These are phyloP conservation scores for Elsinoe perseae DNA, from an alignment of 2,329 filamentous ascomycete species.

Conservation along the genomic window DNA sequence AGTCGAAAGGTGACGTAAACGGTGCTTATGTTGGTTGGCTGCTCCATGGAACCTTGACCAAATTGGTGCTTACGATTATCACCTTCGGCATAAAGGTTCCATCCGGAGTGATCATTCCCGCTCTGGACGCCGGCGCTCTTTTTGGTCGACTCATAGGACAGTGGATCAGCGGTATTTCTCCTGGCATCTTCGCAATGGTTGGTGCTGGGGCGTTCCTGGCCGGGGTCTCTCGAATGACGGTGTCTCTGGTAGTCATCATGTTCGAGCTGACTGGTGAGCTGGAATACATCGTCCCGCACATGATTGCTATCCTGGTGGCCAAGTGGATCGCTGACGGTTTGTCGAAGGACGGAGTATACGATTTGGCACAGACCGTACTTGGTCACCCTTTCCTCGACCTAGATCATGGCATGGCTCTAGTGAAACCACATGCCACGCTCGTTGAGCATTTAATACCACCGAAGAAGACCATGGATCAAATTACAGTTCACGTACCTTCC, in stretches of 20 bases:
- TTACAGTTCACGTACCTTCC: constrained; percentile 43
- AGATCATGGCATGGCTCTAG: constrained; percentile 41
- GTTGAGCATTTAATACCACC: constrained; percentile 47
- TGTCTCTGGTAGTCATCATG: constrained; percentile 53
- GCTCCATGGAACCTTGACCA: constrained; percentile 46
- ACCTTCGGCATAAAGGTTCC: constrained; percentile 56
- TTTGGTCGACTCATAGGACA: constrained; percentile 50
- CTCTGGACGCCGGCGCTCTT: constrained; percentile 50
- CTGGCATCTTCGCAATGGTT: constrained; percentile 55
- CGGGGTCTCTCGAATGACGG: constrained; percentile 52
- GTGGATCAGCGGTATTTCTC: constrained; percentile 39
- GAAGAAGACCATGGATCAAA: constrained; percentile 47
- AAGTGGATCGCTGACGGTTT: constrained; percentile 53
- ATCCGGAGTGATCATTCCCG: constrained; percentile 53
- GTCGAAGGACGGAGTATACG: constrained; percentile 49
- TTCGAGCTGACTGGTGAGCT: constrained; percentile 54
- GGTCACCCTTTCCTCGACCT: constrained; percentile 52
- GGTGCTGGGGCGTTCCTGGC: constrained; percentile 52
- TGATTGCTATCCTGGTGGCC: constrained; percentile 52
- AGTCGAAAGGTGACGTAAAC: constrained; percentile 31
- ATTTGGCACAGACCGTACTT: constrained; percentile 52
- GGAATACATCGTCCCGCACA: constrained; percentile 50
- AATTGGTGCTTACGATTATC: constrained; percentile 50
- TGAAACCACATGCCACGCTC: constrained; percentile 33
- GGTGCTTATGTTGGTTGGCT: constrained; percentile 45